These are phyloP conservation scores for Kluyveromyces dobzhanskii DNA, from an alignment of 805 yeast species.

Conservation along the genomic window DNA sequence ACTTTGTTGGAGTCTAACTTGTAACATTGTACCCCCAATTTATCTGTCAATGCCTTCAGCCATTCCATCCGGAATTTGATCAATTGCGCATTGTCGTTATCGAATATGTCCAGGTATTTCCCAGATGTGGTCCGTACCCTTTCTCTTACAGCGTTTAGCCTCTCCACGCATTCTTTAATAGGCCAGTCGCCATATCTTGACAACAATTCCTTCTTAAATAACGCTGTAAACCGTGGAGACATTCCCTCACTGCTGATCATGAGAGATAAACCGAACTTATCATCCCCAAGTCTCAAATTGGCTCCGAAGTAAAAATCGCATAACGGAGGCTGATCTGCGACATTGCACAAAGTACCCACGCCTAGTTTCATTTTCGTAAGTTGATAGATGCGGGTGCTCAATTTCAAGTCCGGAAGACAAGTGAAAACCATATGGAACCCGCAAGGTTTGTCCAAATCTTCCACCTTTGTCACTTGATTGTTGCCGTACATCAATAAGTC, in stretches of 20 bases:
- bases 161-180: constrained; percentile 18
- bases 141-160: constrained; percentile 19
- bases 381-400: constrained; percentile 19
- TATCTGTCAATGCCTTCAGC: constrained; percentile 25
- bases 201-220: constrained; percentile 23
- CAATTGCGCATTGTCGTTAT: constrained; percentile 8
- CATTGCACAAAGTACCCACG: constrained; percentile 25
- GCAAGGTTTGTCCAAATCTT: not conserved
- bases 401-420: constrained; percentile 21
- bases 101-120: not conserved
- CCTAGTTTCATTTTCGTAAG: constrained; percentile 19
- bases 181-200: constrained; percentile 12
- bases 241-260: constrained; percentile 27
- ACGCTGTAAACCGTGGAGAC: constrained; percentile 26
- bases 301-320: constrained; percentile 32
- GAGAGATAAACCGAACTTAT: constrained; percentile 11
- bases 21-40: constrained; percentile 23
- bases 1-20: constrained; percentile 16
- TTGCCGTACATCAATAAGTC: constrained; percentile 13
- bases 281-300: constrained; percentile 16
- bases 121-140: constrained; percentile 12
- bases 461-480: constrained; percentile 1
- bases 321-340: constrained; percentile 28
- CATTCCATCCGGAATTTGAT: constrained; percentile 27
- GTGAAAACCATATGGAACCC: constrained; percentile 24